Evolutionary conservation across 768 basidiomycete species (phyloP).

Genomic region (Mycena indigotica): DNA sequence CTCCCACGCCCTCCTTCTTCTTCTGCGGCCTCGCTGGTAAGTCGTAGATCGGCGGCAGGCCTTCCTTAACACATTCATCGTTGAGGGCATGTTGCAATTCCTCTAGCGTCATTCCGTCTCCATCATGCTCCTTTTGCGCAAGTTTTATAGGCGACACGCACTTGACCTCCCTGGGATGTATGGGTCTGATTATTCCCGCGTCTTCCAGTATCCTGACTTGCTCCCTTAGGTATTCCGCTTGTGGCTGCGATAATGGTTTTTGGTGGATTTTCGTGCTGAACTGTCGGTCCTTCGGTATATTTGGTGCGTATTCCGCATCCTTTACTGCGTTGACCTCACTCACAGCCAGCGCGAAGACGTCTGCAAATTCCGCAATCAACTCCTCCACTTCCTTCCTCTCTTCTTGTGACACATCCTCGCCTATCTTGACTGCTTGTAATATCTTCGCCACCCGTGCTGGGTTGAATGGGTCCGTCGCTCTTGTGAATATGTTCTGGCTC

Average conservation of each 20-base stretch:
- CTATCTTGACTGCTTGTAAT: slow-evolving; percentile 19
- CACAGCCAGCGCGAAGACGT: slow-evolving; percentile 21
- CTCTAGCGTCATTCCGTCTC: not conserved
- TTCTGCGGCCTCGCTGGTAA: slow-evolving; percentile 21
- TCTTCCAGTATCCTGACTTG: slow-evolving; percentile 37
- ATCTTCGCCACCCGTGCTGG: slow-evolving; percentile 23
- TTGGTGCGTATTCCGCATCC: slow-evolving; percentile 33
- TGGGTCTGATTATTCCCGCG: slow-evolving; percentile 34
- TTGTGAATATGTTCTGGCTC: slow-evolving; percentile 16
- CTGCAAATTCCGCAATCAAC: slow-evolving; percentile 15
- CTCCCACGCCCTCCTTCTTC: not conserved
- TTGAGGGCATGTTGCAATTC: slow-evolving; percentile 38
- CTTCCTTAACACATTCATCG: slow-evolving; percentile 31
- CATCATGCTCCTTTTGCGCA: slow-evolving; percentile 35
- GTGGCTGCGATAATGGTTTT: slow-evolving; percentile 30
- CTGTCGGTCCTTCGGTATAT: slow-evolving; percentile 29
- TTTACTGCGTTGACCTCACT: slow-evolving; percentile 16
- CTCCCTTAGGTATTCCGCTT: slow-evolving; percentile 30
- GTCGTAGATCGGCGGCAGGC: slow-evolving; percentile 22
- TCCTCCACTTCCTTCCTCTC: slow-evolving; percentile 1
- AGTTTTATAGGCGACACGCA: slow-evolving; percentile 34
- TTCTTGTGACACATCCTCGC: slow-evolving; percentile 21
- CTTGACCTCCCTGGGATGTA: slow-evolving; percentile 33
- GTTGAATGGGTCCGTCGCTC: slow-evolving; percentile 23
- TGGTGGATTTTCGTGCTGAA: slow-evolving; percentile 36